Percentiles rank a stretch among this genome's conserved stretches.
Conservation (phyloP, 176 grass and related monocot genomes). For the Puccinellia tenuiflora region DNA sequence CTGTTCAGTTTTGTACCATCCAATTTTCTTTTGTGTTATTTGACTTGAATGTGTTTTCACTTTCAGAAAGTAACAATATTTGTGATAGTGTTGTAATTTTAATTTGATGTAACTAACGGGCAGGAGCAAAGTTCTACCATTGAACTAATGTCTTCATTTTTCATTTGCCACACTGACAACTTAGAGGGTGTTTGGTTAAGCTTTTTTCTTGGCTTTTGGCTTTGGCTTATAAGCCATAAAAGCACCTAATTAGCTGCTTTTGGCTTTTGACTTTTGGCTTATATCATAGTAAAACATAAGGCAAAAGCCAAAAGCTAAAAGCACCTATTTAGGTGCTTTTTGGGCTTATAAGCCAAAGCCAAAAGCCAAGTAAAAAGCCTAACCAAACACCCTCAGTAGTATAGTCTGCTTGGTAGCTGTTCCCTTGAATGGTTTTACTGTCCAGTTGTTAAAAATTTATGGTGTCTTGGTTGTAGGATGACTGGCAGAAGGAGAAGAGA, state of each 20-base stretch:
- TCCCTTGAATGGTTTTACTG: not conserved
- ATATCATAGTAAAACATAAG: too few relatives aligned
- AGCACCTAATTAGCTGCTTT: too few relatives aligned
- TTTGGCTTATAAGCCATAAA: too few relatives aligned
- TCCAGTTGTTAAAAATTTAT: constrained; percentile 10
- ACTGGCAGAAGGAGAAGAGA: constrained; percentile 96
- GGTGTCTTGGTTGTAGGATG: constrained; percentile 52
- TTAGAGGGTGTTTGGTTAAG: too few relatives aligned
- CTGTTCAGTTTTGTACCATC: constrained; percentile 8
- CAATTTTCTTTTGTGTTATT: constrained; percentile 8
- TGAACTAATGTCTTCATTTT: constrained; percentile 10
- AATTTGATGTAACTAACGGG: not conserved
- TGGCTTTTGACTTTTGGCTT: too few relatives aligned
- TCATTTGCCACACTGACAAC: not conserved
- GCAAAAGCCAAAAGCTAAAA: too few relatives aligned
- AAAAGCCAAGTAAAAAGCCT: too few relatives aligned
- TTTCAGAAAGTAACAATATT: constrained; percentile 6
- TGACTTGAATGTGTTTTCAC: not conserved
- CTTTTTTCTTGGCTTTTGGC: too few relatives aligned
- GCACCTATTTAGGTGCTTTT: too few relatives aligned
- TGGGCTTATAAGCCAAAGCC: too few relatives aligned
- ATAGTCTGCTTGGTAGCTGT: not conserved
- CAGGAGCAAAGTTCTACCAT: not conserved
- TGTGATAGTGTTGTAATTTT: not conserved
- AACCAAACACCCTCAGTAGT: too few relatives aligned